A percentile compares a stretch with the other conserved stretches of the same genome.
phyloP scores from a whole-genome alignment of 495 filamentous ascomycete species.

The Cetradonia linearis region DNA sequence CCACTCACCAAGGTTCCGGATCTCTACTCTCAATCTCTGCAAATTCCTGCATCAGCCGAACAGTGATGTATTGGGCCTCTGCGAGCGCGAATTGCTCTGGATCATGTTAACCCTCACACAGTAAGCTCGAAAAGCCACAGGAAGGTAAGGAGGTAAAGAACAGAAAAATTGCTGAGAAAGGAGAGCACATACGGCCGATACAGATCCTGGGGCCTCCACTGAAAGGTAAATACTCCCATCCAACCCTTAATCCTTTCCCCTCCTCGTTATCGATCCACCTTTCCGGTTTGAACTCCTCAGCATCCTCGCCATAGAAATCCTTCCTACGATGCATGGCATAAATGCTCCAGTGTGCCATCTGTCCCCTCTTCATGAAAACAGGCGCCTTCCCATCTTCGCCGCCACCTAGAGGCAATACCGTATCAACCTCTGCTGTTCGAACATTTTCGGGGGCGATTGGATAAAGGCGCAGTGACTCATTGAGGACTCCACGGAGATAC shows the following conservation, averaged over 20 bases:
- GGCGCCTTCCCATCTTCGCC: slow-evolving; percentile 40
- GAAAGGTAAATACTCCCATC: slow-evolving; percentile 55
- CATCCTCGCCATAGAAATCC: slow-evolving; percentile 32
- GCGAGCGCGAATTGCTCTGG: slow-evolving; percentile 49
- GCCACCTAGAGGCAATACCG: slow-evolving; percentile 43
- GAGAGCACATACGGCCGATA: slow-evolving; percentile 30
- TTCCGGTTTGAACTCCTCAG: slow-evolving; percentile 25
- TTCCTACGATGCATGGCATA: slow-evolving; percentile 30
- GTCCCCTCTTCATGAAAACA: slow-evolving; percentile 32
- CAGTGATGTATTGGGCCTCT: slow-evolving; percentile 48
- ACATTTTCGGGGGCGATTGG: slow-evolving; percentile 49
- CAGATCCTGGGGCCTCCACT: slow-evolving; percentile 54
- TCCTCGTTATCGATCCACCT: slow-evolving; percentile 21
- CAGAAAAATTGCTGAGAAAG: not conserved
- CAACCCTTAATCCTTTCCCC: slow-evolving; percentile 27
- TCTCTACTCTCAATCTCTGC: slow-evolving; percentile 26
- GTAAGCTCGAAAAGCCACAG: not conserved
- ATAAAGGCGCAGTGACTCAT: slow-evolving; percentile 46
- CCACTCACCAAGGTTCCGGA: slow-evolving; percentile 12
- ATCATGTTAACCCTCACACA: not conserved
- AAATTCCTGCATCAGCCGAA: slow-evolving; percentile 37
- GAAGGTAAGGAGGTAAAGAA: not conserved
- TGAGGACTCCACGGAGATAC: slow-evolving; percentile 42
- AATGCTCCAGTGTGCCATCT: slow-evolving; percentile 22
- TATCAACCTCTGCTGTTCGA: slow-evolving; percentile 41